Percentiles rank a stretch among this genome's conserved stretches.
These are phyloP conservation scores for Polytrichum commune DNA, from an alignment of 225 moss, liverwort and hornwort species.

Conservation along the genomic window DNA sequence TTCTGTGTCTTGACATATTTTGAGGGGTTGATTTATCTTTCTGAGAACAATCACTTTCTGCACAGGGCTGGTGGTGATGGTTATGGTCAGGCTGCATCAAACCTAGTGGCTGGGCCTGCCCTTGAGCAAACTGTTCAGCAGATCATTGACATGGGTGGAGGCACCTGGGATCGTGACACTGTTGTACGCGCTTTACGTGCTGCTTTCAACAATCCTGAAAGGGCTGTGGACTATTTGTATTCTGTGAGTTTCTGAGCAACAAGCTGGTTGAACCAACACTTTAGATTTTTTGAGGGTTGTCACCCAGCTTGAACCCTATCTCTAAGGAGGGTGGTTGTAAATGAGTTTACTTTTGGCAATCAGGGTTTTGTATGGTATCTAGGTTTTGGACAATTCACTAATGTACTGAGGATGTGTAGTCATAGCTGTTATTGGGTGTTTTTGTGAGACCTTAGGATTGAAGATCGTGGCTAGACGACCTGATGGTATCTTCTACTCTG, in stretches of 20 bases:
- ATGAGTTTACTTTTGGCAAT: neutral
- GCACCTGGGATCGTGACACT: slow-evolving; percentile 74
- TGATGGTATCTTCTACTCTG: neutral
- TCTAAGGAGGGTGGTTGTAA: neutral
- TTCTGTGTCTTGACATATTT: too few relatives aligned
- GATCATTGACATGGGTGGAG: slow-evolving; percentile 76
- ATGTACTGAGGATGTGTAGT: neutral
- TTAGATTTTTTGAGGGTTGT: neutral
- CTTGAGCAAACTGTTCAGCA: slow-evolving; percentile 69
- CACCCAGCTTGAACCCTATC: neutral
- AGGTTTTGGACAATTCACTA: neutral
- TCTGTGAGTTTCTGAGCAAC: slow-evolving; percentile 37
- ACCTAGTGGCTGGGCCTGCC: slow-evolving; percentile 57
- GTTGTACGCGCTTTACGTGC: slow-evolving; percentile 74
- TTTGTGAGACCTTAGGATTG: neutral
- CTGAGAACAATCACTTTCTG: slow-evolving; percentile 4
- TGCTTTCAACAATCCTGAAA: slow-evolving; percentile 77
- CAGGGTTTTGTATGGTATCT: neutral
- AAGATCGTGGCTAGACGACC: neutral
- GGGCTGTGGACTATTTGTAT: slow-evolving; percentile 78
- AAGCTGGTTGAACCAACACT: neutral
- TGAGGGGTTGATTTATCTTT: neutral
- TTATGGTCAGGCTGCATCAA: slow-evolving; percentile 68
- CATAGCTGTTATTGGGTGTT: neutral
- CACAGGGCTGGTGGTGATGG: slow-evolving; percentile 49